Conservation (phyloP, 2,329 filamentous ascomycete genomes). For the Raffaelea albimanens region DNA sequence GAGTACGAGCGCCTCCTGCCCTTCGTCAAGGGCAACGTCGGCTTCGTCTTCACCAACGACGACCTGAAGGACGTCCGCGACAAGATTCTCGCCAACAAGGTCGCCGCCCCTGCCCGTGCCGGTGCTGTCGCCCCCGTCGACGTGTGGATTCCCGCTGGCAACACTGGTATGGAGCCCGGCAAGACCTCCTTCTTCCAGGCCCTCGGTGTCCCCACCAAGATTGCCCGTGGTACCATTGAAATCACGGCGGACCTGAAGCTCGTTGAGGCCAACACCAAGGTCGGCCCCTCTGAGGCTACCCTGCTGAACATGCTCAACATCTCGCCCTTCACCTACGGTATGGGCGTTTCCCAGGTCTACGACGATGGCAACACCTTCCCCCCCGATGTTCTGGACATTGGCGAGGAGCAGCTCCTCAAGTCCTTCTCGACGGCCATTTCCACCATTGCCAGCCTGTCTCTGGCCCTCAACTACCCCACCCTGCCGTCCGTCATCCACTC, state of each 20-base stretch:
- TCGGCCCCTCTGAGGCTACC: conserved; percentile 97
- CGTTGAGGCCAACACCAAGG: conserved; percentile 84
- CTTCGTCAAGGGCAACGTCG: conserved; percentile 93
- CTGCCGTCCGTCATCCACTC: conserved; percentile 95
- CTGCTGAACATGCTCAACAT: conserved; percentile 99
- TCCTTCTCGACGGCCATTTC: conserved; percentile 71
- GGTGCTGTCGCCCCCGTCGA: conserved; percentile 90
- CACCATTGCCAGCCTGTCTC: conserved; percentile 82
- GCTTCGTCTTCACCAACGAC: conserved; percentile 98
- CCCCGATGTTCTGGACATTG: conserved; percentile 78
- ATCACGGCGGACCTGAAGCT: conserved; percentile 97
- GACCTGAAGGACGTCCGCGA: conserved; percentile 89
- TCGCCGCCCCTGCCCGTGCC: conserved; percentile 94
- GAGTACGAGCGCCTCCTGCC: conserved; percentile 98
- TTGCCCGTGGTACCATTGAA: conserved; percentile 99
- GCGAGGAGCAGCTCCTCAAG: conserved; percentile 87
- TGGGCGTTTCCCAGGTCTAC: conserved; percentile 94
- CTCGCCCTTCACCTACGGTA: conserved; percentile 98
- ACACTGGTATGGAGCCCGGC: conserved; percentile 99
- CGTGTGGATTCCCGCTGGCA: conserved; percentile 93
- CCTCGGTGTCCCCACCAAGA: conserved; percentile 99
- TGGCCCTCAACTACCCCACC: conserved; percentile 92
- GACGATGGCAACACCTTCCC: conserved; percentile 92
- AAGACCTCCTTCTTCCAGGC: conserved; percentile 99
- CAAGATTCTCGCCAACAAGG: conserved; percentile 93